Evolutionary conservation across 2,329 filamentous ascomycete genomes (phyloP), one percentile per base, ranked within the genome.

Genomic region (Mycogone perniciosa): DNA sequence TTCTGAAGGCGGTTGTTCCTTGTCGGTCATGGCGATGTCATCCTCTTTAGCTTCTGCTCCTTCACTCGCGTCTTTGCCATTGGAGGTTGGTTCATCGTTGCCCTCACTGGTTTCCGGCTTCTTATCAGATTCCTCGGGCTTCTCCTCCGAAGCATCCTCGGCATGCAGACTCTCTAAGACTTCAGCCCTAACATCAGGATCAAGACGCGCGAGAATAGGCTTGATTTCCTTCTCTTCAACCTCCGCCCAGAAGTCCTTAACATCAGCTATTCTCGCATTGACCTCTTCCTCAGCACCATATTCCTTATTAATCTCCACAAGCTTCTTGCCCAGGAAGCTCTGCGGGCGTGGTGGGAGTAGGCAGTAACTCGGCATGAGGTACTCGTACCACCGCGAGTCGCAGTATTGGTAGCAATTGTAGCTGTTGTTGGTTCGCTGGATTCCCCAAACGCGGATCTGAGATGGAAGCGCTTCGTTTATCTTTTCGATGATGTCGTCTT

Each of bases 371-470:
- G 93, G 93, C 67, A 99, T 88, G 47, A 99, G 76, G 65, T 99
- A 99, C 72, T 99, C 93, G 71, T 99, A 99, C 77, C 91, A 95
- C 59, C 93, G 80, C 29, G 90, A 96, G 69, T 99, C 93, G 70
- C 92, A 96, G 50, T 88, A 81, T 65, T 95, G 87, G 70, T 99
- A 99, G 70, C 88, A 92, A 68, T 88, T 96, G 75, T 97, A 99
- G 59, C 84, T 82, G 57, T 91, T 92, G 64, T 86, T 92, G 1
- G 92, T 95, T 46, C 89, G 78, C 68, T 95, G 84, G 55, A 96
- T 89, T 4, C 89, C 93, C 93, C 93, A 99, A 3, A 99, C 80
- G 46, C 93, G 83, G 57, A 99, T 99, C 72, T 99, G 93, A 4
- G 85, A 79, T 2, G 86, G 87, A 38, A 99, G 76, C 50, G 88